Conservation (phyloP, 257 asterid genomes). For the Solanum pennellii region DNA sequence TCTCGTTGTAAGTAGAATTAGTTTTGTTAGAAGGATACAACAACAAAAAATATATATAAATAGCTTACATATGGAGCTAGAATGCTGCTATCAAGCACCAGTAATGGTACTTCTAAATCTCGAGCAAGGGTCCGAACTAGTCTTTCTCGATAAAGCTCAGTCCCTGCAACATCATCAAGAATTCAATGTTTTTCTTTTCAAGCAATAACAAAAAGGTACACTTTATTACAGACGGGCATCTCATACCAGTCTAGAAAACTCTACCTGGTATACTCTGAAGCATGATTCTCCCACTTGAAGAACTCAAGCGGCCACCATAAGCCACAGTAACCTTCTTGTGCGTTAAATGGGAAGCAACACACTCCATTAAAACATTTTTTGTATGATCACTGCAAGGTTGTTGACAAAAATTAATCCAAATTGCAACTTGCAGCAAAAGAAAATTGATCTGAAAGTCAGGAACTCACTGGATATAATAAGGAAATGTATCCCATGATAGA, state of each 20-base stretch:
- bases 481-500: slow-evolving; percentile 91
- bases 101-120: slow-evolving; percentile 71
- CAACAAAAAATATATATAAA: not conserved
- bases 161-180: slow-evolving; percentile 40
- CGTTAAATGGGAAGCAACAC: slow-evolving; percentile 80
- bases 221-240: not conserved
- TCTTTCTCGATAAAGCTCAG: slow-evolving; percentile 94
- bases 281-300: slow-evolving; percentile 85
- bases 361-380: slow-evolving; percentile 74
- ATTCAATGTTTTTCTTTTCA: slow-evolving; percentile 1
- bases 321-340: slow-evolving; percentile 54
- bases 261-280: slow-evolving; percentile 86
- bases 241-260: not conserved
- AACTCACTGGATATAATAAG: slow-evolving; percentile 75
- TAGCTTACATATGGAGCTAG: slow-evolving; percentile 85
- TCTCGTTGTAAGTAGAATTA: not conserved
- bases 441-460: not conserved
- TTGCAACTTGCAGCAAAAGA: not conserved
- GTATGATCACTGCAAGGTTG: slow-evolving; percentile 51
- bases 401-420: slow-evolving; percentile 1
- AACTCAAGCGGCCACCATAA: slow-evolving; percentile 65
- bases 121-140: slow-evolving; percentile 88
- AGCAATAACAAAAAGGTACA: not conserved
- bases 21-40: not conserved
- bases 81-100: slow-evolving; percentile 82